Conservation (phyloP, 495 filamentous ascomycete species). For the Lentithecium fluviatile region DNA sequence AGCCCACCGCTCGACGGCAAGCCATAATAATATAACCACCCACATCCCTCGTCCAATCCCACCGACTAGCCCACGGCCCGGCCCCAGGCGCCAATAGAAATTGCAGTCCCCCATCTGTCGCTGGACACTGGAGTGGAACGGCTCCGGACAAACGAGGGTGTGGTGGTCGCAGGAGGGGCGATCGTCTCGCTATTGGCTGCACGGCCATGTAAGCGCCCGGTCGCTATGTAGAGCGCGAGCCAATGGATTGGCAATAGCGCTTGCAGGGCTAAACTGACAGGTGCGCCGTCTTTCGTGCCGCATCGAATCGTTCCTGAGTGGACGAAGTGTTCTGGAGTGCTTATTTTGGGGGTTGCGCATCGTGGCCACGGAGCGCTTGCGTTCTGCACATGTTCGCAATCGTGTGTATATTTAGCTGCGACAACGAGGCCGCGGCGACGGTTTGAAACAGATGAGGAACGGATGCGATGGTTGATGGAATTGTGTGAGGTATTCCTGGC, state of each 20-base stretch:
- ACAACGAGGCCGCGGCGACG: background rate
- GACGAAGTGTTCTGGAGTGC: background rate
- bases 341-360: background rate
- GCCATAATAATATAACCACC: no score
- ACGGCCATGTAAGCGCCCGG: background rate
- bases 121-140: no score
- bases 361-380: background rate
- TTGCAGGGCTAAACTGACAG: background rate
- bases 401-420: background rate
- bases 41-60: no score
- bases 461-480: background rate
- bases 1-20: background rate
- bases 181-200: background rate
- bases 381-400: no score
- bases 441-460: background rate
- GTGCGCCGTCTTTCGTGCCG: background rate
- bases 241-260: background rate
- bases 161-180: background rate
- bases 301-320: background rate
- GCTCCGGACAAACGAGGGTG: no score
- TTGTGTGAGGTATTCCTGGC: background rate
- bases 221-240: background rate
- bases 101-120: no score
- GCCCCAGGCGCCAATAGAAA: no score
- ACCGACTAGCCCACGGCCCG: no score